Base-by-base conservation (phyloP, 2,329 filamentous ascomycete species). In the Verticillium isaacii region DNA sequence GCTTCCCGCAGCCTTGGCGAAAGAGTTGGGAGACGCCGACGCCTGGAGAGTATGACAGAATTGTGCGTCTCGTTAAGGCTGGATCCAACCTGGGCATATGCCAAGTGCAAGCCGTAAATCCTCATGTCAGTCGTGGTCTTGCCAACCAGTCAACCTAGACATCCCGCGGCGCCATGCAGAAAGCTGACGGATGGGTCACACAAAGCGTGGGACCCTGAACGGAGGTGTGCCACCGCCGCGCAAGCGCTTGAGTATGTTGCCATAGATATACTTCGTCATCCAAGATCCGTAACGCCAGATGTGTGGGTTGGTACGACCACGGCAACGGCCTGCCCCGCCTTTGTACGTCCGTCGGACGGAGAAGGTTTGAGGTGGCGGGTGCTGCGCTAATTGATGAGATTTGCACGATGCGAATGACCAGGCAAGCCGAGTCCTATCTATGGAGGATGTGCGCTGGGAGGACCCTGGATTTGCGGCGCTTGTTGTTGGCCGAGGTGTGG, bases 381-480 rank as follows among this genome's bases (percentile, higher is more conserved):
- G 45, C 11, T 52, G 45, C 45, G 45, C 45, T 52, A 29, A 52
- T 52, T 52, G 45, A 25, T 9, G 45, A 34, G 15, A 50, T 50
- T 32, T 15, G 17, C 29, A 58, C 37, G 37, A 29, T 36, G 29
- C 37, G 15, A 36, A 32, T 58, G 32, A 50, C 25, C 57, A 45
- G 39, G 34, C 36, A 50, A 29, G 29, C 57, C 57, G 32, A 32
- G 25, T 14, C 5, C 15, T 36, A 6, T 36, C 25, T 41, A 19
- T 41, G 36, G 56, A 41, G 56, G 57, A 58, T 58, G 39, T 50
- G 57, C 29, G 37, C 57, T 19, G 45, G 36, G 25, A 34, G 37
- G 57, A 58, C 57, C 57, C 57, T 58, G 57, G 23, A 58, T 58
- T 29, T 50, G 29, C 37, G 7, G 57, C 39, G 36, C 37, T 32